Evolutionary conservation across 257 asterid genomes (phyloP).

Genomic region (Solanum sejunctum): DNA sequence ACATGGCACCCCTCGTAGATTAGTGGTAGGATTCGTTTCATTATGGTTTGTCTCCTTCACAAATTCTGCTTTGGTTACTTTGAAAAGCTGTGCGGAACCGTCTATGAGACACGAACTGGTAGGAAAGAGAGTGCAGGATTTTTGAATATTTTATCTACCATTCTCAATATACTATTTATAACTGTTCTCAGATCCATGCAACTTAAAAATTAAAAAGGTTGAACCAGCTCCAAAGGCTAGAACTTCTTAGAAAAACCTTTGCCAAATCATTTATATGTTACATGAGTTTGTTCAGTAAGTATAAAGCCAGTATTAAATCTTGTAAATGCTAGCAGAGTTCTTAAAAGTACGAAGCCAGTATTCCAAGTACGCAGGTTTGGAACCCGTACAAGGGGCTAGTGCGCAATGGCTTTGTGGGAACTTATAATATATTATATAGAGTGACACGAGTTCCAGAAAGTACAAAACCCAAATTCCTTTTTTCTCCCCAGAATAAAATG

Average conservation of each 20-base stretch:
- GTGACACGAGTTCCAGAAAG: background rate
- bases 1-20: conserved; percentile 87
- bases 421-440: background rate
- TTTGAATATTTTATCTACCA: background rate
- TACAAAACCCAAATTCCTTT: background rate
- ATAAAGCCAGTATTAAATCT: background rate
- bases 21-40: conserved; percentile 51
- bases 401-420: background rate
- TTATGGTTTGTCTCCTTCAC: background rate
- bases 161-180: background rate
- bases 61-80: background rate
- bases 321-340: background rate
- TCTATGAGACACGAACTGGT: background rate
- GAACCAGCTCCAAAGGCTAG: background rate
- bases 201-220: background rate
- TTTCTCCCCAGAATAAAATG: background rate
- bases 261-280: background rate
- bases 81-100: background rate
- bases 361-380: background rate
- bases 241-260: background rate
- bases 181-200: background rate
- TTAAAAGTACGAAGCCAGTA: background rate
- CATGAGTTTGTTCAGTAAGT: background rate
- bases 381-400: too few relatives aligned
- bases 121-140: background rate